phyloP scores from a whole-genome alignment of 2,329 filamentous ascomycete genomes.

The Tympanopsis confertula region DNA sequence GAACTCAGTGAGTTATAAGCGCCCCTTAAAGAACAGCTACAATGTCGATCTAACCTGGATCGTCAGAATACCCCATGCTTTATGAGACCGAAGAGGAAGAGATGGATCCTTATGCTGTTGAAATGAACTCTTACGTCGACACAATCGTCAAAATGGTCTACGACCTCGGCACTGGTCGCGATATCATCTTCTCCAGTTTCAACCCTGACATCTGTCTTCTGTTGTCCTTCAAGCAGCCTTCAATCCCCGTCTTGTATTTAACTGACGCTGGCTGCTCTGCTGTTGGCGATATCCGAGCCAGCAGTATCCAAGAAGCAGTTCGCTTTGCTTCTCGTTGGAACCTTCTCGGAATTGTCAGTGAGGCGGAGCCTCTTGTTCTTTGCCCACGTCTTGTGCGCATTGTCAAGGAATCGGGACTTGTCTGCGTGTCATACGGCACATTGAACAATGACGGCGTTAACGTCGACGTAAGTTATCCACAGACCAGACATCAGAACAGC shows the following conservation, averaged over 20 bases:
- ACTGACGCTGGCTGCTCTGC: constrained; percentile 16
- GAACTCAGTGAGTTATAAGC: constrained; percentile 21
- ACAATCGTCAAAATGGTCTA: constrained; percentile 17
- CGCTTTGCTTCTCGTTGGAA: constrained; percentile 23
- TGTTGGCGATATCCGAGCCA: constrained; percentile 16
- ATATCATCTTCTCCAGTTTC: constrained; percentile 21
- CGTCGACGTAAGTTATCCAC: constrained; percentile 8
- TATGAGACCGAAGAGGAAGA: constrained; percentile 20
- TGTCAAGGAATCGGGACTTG: constrained; percentile 17
- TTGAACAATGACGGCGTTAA: constrained; percentile 16
- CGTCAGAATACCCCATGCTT: constrained; percentile 24
- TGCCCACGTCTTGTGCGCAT: constrained; percentile 20
- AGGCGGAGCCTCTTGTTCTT: constrained; percentile 19
- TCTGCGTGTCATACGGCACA: constrained; percentile 20
- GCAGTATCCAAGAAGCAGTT: constrained; percentile 21
- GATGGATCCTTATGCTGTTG: constrained; percentile 19
- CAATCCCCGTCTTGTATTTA: constrained; percentile 19
- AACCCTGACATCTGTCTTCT: constrained; percentile 21
- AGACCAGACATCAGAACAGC: neutral
- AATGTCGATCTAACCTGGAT: neutral
- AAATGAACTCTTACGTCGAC: constrained; percentile 26
- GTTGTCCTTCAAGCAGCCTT: constrained; percentile 15
- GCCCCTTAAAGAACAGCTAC: neutral
- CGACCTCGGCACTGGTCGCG: constrained; percentile 10
- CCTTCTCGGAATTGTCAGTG: constrained; percentile 21